A percentile compares a stretch with the other conserved stretches of the same genome.
phyloP scores from a whole-genome alignment of 345 rosid genomes.

The Pugionium cornutum region DNA sequence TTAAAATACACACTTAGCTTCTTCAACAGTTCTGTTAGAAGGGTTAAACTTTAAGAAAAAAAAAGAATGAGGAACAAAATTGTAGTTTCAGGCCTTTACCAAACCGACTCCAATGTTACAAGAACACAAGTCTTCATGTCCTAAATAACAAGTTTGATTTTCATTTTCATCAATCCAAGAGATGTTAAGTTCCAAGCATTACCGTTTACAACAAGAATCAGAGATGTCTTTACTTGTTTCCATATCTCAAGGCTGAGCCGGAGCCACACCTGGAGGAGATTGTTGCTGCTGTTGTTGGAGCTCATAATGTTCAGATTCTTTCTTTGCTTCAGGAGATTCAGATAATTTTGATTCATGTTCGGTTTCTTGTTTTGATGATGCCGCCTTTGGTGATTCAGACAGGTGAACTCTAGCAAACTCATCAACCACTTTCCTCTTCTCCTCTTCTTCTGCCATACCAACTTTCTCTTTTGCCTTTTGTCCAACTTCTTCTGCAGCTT shows the following conservation, averaged over 20 bases:
- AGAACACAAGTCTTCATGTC: constrained; percentile 25
- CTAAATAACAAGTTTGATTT: constrained; percentile 34
- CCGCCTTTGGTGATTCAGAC: constrained; percentile 72
- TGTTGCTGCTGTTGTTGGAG: constrained; percentile 24
- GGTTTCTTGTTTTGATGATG: constrained; percentile 44
- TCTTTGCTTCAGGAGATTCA: not conserved
- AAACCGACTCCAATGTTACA: constrained; percentile 35
- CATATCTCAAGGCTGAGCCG: constrained; percentile 32
- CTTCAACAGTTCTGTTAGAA: no score
- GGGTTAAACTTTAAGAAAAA: not conserved
- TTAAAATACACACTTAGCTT: no score
- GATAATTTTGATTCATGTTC: constrained; percentile 26
- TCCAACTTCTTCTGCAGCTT: constrained; percentile 96
- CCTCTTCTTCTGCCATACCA: constrained; percentile 75
- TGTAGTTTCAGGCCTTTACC: constrained; percentile 25
- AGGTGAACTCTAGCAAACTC: constrained; percentile 83
- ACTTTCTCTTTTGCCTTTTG: constrained; percentile 92
- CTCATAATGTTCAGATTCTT: constrained; percentile 12
- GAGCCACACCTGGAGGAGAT: constrained; percentile 23
- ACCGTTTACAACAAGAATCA: constrained; percentile 32
- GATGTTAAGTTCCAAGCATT: constrained; percentile 17
- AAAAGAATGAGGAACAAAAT: constrained; percentile 12
- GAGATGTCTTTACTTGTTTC: constrained; percentile 21
- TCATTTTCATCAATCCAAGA: constrained; percentile 9
- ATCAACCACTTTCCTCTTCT: constrained; percentile 80